Base-by-base conservation (phyloP, 768 basidiomycete species). In the Coprinopsis strossmayeri region DNA sequence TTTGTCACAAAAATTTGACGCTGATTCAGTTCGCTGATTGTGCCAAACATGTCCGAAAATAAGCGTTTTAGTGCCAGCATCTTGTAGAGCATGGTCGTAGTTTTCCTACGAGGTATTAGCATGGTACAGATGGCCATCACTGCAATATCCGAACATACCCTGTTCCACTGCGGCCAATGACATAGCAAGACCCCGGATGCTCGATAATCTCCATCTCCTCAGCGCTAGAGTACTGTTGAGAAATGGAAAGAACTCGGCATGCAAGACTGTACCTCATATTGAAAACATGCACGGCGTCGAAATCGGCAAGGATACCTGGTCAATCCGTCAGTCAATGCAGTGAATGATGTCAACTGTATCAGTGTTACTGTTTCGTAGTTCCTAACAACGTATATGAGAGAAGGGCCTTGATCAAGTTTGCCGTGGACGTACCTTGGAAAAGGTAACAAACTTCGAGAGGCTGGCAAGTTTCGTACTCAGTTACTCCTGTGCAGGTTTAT, bases 1-100 rank as follows among this genome's bases (percentile, higher is more conserved):
- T 83, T 77, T 0, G 85, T 87, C 2, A 87, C 74, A 51, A 87
- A 87, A 3, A 87, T 57, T 53, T 87, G 84, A 15, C 82, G 72
- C 1, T 79, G 77, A 53, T 70, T 74, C 2, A 61, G 58, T 26
- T 63, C 57, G 10, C 53, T 48, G 12, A 55, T 59, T 5, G 56
- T 57, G 10, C 62, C 60, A 17, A 67, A 48, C 32, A 75, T 39
- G 49, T 18, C 23, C 12, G 20, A 61, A 63, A 72, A 78, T 1
- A 72, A 65, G n/a, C 73, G 64, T 53, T 86, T 80, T 2, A 84
- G 73, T 1, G 74, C 70, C 1, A 86, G 67, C 73, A 87, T 85
- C 58, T 82, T 85, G 64, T 79, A 81, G 0, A 87, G 64, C 71
- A 87, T 84, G 0, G 83, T 81, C 0, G 84, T 87, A 0, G 82